Evolutionary conservation across 331 rosid species (phyloP).

Genomic region (Dryas integrifolia): DNA sequence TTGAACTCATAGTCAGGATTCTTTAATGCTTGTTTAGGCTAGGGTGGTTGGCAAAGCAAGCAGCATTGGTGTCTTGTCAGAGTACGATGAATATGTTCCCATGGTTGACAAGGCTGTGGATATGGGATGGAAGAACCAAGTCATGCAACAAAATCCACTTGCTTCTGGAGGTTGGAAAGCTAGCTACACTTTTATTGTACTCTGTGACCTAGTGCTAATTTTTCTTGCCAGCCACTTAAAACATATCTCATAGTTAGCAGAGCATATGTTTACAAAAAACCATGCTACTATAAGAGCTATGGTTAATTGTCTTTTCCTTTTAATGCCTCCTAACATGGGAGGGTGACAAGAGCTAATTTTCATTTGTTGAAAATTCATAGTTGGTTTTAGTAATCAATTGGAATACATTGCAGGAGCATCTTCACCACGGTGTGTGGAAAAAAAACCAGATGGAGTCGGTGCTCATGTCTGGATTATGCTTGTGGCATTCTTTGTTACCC

Average conservation of each 20-base stretch:
- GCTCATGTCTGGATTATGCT: constrained; percentile 45
- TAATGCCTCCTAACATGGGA: background rate
- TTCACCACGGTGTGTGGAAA: constrained; percentile 27
- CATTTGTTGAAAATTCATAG: background rate
- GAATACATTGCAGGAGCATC: constrained; percentile 49
- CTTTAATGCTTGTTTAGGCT: constrained; percentile 54
- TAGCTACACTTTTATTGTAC: constrained; percentile 15
- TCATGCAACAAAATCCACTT: constrained; percentile 29
- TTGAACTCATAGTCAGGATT: constrained; percentile 3
- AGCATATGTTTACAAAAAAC: background rate
- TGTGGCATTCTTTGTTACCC: constrained; percentile 53
- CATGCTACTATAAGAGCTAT: background rate
- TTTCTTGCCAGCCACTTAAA: constrained; percentile 14
- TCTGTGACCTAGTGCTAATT: constrained; percentile 8
- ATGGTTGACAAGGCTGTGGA: constrained; percentile 88
- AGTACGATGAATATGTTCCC: constrained; percentile 72
- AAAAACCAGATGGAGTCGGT: constrained; percentile 28
- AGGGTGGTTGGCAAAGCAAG: constrained; percentile 46
- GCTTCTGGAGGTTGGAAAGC: constrained; percentile 49
- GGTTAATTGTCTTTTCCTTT: background rate
- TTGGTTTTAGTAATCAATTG: constrained; percentile 11
- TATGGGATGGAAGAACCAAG: constrained; percentile 47
- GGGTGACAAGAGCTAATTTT: background rate
- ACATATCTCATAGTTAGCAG: background rate
- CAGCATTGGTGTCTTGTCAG: constrained; percentile 39